A percentile compares a stretch with the other conserved stretches of the same genome.
Evolutionary conservation across 1,139 yeast genomes (phyloP).

Genomic region (Geotrichum carabidarum): DNA sequence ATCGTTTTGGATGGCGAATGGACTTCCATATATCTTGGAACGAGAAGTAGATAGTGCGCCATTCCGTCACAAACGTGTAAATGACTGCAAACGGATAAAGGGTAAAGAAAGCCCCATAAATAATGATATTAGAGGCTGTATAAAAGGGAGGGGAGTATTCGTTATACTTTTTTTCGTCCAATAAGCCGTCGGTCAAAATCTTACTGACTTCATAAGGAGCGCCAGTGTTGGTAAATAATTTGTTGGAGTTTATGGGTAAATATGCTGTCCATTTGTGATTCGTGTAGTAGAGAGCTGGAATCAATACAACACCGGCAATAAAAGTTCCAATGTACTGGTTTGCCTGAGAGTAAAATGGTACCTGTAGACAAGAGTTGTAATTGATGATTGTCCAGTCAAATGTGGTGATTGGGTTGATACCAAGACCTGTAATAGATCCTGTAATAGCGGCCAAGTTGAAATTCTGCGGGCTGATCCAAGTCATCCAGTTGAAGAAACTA

Average conservation of each 20-base stretch:
- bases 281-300: conserved; percentile 47
- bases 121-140: conserved; percentile 40
- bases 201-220: conserved; percentile 41
- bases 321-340: conserved; percentile 43
- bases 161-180: conserved; percentile 33
- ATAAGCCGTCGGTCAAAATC: conserved; percentile 41
- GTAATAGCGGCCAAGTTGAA: conserved; percentile 49
- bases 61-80: conserved; percentile 24
- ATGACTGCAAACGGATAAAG: conserved; percentile 29
- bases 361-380: conserved; percentile 36
- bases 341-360: conserved; percentile 46
- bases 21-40: conserved; percentile 24
- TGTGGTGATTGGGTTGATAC: conserved; percentile 49
- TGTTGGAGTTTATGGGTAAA: conserved; percentile 51
- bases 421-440: conserved; percentile 51
- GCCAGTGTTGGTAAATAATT: conserved; percentile 48
- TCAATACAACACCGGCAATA: conserved; percentile 41
- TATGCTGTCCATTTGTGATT: conserved; percentile 50
- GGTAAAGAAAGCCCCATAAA: conserved; percentile 34
- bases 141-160: conserved; percentile 47
- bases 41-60: conserved; percentile 21
- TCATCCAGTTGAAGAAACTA: conserved; percentile 54
- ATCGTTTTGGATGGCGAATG: conserved; percentile 35
- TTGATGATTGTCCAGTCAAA: conserved; percentile 47
- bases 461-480: conserved; percentile 57